phyloP scores from a whole-genome alignment of 345 rosid genomes.

The Excoecaria cochinchinensis region DNA sequence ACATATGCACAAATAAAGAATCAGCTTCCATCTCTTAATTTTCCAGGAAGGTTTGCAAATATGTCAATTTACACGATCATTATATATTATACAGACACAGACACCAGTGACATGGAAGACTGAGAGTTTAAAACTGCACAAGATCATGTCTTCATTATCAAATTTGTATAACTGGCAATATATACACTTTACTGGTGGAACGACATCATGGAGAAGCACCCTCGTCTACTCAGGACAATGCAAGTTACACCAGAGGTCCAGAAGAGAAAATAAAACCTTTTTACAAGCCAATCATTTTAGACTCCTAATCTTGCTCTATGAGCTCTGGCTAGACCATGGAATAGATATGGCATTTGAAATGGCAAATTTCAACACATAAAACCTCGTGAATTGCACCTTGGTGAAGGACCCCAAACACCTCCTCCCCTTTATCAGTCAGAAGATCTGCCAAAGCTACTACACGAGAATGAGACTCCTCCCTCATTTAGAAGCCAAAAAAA shows the following conservation, averaged over 20 bases:
- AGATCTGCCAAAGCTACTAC: conserved; percentile 48
- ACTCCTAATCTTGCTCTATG: neutral
- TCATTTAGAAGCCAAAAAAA: conserved; percentile 57
- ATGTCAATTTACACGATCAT: neutral
- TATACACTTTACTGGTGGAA: neutral
- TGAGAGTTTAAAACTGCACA: neutral
- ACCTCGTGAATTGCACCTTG: conserved; percentile 73
- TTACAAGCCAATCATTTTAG: neutral
- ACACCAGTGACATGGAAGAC: neutral
- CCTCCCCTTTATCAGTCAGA: conserved; percentile 38
- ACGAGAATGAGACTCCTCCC: conserved; percentile 58
- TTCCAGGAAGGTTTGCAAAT: neutral
- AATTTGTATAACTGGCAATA: neutral
- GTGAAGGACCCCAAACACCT: conserved; percentile 50
- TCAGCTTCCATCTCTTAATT: neutral
- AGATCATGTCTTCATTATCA: neutral
- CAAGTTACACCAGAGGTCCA: neutral
- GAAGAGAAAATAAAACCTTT: neutral
- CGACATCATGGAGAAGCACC: neutral
- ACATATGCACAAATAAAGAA: neutral
- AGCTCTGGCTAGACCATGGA: conserved; percentile 33
- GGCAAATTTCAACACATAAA: conserved; percentile 53
- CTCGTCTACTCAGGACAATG: neutral
- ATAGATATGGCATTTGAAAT: conserved; percentile 27
- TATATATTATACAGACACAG: neutral